Evolutionary conservation across 2,329 filamentous ascomycete genomes (phyloP).

Genomic region (Xylariaceae sp.): DNA sequence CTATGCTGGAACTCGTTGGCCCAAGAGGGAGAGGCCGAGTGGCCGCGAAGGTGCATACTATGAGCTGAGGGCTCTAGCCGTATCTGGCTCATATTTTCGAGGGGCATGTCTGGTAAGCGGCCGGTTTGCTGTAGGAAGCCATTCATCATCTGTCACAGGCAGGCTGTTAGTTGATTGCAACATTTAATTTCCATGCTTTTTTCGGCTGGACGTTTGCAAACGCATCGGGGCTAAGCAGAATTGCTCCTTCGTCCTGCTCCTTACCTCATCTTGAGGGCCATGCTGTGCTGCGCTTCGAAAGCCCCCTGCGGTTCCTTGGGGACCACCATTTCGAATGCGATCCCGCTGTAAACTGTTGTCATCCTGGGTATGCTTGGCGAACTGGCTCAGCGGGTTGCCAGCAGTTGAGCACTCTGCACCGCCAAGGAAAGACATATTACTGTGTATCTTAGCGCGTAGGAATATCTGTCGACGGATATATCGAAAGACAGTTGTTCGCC

Average conservation of each 20-base stretch:
- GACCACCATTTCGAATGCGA: constrained; percentile 71
- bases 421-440: constrained; percentile 86
- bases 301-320: constrained; percentile 66
- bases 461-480: background rate
- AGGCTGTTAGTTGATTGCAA: constrained; percentile 26
- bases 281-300: constrained; percentile 70
- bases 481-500: background rate
- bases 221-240: background rate
- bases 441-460: constrained; percentile 11
- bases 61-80: constrained; percentile 47
- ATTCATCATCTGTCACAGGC: constrained; percentile 71
- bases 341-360: constrained; percentile 94
- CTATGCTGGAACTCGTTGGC: constrained; percentile 47
- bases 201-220: background rate
- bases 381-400: constrained; percentile 93
- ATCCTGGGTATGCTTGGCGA: constrained; percentile 94
- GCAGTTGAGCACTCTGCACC: constrained; percentile 95
- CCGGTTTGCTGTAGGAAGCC: constrained; percentile 81
- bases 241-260: constrained; percentile 5
- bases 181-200: background rate
- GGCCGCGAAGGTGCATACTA: constrained; percentile 49
- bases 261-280: constrained; percentile 69
- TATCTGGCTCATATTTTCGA: constrained; percentile 42
- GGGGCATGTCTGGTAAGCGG: constrained; percentile 51
- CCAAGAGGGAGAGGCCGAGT: constrained; percentile 52